Conservation (phyloP, 192 early-diverging fungal species). For the Mortierella antarctica region DNA sequence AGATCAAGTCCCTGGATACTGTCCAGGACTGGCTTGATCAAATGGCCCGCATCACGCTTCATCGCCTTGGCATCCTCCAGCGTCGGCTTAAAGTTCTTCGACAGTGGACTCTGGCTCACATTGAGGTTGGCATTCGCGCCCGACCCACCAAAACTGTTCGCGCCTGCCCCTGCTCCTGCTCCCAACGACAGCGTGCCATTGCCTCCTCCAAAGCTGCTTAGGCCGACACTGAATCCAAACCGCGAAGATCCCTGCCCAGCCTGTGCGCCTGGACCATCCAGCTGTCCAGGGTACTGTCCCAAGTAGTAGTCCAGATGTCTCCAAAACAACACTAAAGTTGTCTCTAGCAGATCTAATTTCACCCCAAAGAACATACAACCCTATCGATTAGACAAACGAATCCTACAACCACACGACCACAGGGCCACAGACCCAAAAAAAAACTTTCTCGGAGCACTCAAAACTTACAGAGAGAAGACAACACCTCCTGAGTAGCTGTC, state of each 20-base stretch:
- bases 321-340: slow-evolving; percentile 76
- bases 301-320: slow-evolving; percentile 75
- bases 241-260: slow-evolving; percentile 30
- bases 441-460: neutral
- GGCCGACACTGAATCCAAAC: slow-evolving; percentile 22
- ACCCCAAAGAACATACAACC: neutral
- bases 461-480: slow-evolving; percentile 50
- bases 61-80: slow-evolving; percentile 39
- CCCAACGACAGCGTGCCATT: neutral
- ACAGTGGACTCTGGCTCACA: slow-evolving; percentile 31
- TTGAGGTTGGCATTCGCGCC: neutral
- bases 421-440: slow-evolving; percentile 1
- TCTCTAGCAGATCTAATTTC: slow-evolving; percentile 63
- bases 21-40: slow-evolving; percentile 36
- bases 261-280: slow-evolving; percentile 24
- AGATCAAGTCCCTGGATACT: slow-evolving; percentile 32
- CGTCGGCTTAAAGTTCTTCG: slow-evolving; percentile 52
- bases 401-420: slow-evolving; percentile 11
- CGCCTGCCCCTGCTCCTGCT: neutral
- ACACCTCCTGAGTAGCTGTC: slow-evolving; percentile 51
- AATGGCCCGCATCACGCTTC: slow-evolving; percentile 48
- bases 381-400: slow-evolving; percentile 5
- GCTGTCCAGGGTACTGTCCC: slow-evolving; percentile 36
- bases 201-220: slow-evolving; percentile 10
- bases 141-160: neutral